Conservation (phyloP, 257 asterid species). For the Solanum sejunctum region DNA sequence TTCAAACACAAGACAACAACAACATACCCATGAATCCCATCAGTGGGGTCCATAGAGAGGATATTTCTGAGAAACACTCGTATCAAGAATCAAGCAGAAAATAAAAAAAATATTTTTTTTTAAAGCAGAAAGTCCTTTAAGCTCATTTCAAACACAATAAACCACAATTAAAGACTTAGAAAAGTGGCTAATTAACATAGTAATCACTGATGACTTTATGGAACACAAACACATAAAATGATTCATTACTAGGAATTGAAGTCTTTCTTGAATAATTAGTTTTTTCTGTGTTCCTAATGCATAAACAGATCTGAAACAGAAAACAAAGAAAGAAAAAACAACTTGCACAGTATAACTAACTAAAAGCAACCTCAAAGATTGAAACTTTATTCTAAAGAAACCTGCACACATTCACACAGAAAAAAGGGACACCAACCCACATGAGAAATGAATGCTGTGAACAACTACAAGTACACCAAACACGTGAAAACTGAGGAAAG, state of each 20-base stretch:
- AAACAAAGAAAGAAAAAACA: neutral
- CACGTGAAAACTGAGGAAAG: neutral
- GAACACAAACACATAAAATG: neutral
- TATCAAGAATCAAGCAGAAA: too few relatives aligned
- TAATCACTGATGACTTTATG: neutral
- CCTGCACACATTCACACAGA: neutral
- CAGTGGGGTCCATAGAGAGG: too few relatives aligned
- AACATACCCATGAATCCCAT: too few relatives aligned
- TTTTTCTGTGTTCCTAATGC: neutral
- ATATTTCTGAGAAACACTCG: rapidly evolving
- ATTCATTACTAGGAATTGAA: neutral
- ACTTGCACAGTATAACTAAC: neutral
- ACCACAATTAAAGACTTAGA: neutral
- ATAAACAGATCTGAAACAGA: neutral
- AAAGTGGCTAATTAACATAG: neutral
- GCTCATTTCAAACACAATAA: neutral
- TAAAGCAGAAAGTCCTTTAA: too few relatives aligned
- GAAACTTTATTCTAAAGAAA: neutral
- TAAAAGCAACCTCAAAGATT: neutral
- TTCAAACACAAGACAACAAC: neutral
- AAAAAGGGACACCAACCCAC: neutral
- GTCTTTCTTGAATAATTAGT: neutral
- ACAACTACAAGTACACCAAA: neutral
- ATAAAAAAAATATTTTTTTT: too few relatives aligned
- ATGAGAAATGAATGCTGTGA: neutral